Conservation (phyloP, 495 filamentous ascomycete genomes). For the Hypoxylon crocopeplum region DNA sequence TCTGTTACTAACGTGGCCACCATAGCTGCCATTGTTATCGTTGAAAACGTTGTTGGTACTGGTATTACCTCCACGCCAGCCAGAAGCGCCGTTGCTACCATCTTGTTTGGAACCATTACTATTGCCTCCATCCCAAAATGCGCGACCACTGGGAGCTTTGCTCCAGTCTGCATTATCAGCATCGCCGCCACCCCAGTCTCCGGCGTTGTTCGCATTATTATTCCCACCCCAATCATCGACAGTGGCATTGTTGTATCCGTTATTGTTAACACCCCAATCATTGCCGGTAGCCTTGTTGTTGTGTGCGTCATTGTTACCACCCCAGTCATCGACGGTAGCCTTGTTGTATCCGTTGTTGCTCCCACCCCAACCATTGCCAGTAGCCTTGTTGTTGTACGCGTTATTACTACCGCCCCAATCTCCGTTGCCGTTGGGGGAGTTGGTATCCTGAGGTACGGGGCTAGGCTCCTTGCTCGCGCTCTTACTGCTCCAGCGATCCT, state of each 20-base stretch:
- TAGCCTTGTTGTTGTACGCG: conserved; percentile 4
- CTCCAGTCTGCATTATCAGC: background rate
- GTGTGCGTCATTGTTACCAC: background rate
- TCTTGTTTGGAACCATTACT: background rate
- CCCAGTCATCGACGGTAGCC: background rate
- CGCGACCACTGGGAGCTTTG: background rate
- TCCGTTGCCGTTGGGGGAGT: background rate
- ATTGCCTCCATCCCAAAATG: background rate
- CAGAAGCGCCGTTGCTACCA: background rate
- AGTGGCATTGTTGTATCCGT: background rate
- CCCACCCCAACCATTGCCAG: too few relatives aligned
- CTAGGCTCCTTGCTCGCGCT: conserved; percentile 1
- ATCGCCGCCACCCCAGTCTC: background rate
- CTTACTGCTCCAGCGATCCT: background rate
- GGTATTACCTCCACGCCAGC: conserved; percentile 1
- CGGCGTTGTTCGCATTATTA: background rate
- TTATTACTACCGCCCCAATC: conserved; percentile 1
- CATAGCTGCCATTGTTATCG: conserved; percentile 3
- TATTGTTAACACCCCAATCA: background rate
- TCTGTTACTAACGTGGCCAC: background rate
- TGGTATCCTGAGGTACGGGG: background rate
- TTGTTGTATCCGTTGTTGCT: too few relatives aligned
- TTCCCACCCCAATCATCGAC: too few relatives aligned
- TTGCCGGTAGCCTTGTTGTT: background rate
- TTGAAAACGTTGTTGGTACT: conserved; percentile 18